Conservation (phyloP, 345 rosid genomes). For the Bretschneidera sinensis region DNA sequence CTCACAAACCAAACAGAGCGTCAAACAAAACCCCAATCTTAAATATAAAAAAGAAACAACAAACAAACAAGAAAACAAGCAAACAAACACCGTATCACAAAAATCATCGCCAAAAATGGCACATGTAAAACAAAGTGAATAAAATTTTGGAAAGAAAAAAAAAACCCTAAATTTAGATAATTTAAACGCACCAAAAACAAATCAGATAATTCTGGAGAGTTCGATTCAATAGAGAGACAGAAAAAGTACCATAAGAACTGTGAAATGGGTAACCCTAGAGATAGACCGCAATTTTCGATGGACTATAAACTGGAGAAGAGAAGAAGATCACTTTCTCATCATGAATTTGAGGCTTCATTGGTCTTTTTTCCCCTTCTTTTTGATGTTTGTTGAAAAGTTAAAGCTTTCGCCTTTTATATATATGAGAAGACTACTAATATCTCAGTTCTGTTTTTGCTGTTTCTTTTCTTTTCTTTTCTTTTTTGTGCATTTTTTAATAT, state of each 20-base stretch:
- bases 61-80: background rate
- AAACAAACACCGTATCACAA: background rate
- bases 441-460: slow-evolving; percentile 6
- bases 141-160: background rate
- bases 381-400: slow-evolving; percentile 11
- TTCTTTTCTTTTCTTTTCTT: background rate
- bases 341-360: slow-evolving; percentile 6
- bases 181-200: slow-evolving; percentile 8
- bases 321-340: background rate
- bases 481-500: background rate
- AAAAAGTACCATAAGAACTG: slow-evolving; percentile 12
- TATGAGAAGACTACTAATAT: background rate
- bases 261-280: slow-evolving; percentile 13
- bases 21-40: slow-evolving; percentile 8
- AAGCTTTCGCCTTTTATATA: slow-evolving; percentile 19
- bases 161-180: slow-evolving; percentile 4
- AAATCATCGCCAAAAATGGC: background rate
- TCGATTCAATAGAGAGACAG: background rate
- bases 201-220: slow-evolving; percentile 17
- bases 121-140: background rate
- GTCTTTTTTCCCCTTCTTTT: background rate
- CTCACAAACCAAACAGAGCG: slow-evolving; percentile 12
- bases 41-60: background rate
- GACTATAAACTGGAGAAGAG: slow-evolving; percentile 4
- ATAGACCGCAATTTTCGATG: slow-evolving; percentile 20